phyloP scores from a whole-genome alignment of 305 asterid genomes.

The Nicotiana rustica region DNA sequence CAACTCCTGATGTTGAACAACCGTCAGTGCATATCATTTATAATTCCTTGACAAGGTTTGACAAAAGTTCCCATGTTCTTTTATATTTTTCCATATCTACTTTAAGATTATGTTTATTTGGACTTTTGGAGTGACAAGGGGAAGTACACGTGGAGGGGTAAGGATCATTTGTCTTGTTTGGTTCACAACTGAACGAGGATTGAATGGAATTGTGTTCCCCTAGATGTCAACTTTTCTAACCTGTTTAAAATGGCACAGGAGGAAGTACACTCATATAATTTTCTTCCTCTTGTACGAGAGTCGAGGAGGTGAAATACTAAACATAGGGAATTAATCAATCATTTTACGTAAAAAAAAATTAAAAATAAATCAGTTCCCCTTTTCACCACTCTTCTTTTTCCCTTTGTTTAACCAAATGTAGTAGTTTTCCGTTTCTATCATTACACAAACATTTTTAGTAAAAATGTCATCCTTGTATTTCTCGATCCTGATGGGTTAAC shows the following conservation, averaged over 20 bases:
- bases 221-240: constrained; percentile 8
- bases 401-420: not conserved
- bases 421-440: constrained; percentile 7
- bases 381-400: constrained; percentile 4
- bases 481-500: not conserved
- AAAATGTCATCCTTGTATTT: constrained; percentile 16
- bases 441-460: not conserved
- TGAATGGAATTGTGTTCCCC: not conserved
- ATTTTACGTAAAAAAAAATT: too few species aligned
- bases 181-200: not conserved
- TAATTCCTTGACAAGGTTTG: constrained; percentile 77
- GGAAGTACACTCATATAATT: constrained; percentile 21
- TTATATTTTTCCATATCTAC: constrained; percentile 13
- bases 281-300: not conserved
- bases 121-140: constrained; percentile 1
- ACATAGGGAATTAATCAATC: constrained; percentile 17
- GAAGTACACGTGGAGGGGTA: constrained; percentile 11
- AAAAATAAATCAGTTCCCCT: not conserved
- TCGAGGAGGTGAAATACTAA: not conserved
- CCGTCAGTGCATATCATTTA: constrained; percentile 78
- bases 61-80: constrained; percentile 27
- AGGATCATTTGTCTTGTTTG: constrained; percentile 27
- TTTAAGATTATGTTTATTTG: constrained; percentile 11
- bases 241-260: constrained; percentile 23
- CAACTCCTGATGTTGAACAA: constrained; percentile 64